These are phyloP conservation scores for Vanderwaltozyma tropicalis DNA, from an alignment of 805 yeast genomes.

Conservation along the genomic window DNA sequence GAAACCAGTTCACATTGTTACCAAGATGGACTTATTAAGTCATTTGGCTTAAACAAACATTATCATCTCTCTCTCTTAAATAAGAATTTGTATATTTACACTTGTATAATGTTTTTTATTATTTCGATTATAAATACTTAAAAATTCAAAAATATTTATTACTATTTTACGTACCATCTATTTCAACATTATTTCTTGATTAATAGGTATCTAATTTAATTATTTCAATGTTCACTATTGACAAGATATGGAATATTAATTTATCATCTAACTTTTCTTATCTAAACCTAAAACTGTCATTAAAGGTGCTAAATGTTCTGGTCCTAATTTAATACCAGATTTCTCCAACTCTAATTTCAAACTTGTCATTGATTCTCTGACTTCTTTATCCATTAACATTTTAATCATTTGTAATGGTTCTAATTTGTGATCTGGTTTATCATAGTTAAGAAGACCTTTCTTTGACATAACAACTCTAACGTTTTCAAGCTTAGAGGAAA, in stretches of 20 bases:
- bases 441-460: conserved; percentile 12
- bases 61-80: too few species aligned
- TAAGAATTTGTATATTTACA: neutral
- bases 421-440: conserved; percentile 5
- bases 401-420: conserved; percentile 13
- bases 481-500: conserved; percentile 12
- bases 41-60: conserved; percentile 30
- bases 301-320: conserved; percentile 21
- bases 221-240: neutral
- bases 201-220: too few species aligned
- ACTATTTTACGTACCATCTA: too few species aligned
- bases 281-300: conserved; percentile 22
- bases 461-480: conserved; percentile 15
- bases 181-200: too few species aligned
- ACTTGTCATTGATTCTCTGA: conserved; percentile 18
- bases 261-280: conserved; percentile 3
- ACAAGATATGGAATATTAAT: neutral
- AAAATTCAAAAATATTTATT: too few species aligned
- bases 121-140: too few species aligned
- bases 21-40: conserved; percentile 74
- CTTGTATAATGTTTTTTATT: too few species aligned
- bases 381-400: conserved; percentile 19
- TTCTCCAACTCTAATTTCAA: conserved; percentile 19
- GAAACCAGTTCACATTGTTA: conserved; percentile 73
- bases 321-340: conserved; percentile 20